Evolutionary conservation across 306 rosid genomes (phyloP).

Genomic region (Luffa acutangula): DNA sequence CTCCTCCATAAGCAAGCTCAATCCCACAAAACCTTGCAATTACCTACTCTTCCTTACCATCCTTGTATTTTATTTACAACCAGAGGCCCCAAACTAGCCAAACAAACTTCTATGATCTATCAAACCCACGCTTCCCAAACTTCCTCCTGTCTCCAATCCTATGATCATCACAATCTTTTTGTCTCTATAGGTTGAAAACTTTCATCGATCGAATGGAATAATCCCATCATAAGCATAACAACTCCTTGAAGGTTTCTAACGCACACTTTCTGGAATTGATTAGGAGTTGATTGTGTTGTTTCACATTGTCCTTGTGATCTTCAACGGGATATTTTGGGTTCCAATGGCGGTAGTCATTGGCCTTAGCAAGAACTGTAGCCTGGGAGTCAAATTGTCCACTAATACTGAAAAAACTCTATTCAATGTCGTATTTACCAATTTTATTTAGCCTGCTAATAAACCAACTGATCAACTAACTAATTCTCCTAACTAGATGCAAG

Average conservation of each 20-base stretch:
- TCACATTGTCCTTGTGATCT: too few relatives aligned
- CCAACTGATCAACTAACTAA: background rate
- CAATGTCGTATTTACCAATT: background rate
- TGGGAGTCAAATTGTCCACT: background rate
- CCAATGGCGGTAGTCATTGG: background rate
- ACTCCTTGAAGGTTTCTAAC: background rate
- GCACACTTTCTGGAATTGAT: background rate
- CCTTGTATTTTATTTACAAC: background rate
- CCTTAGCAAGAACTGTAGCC: background rate
- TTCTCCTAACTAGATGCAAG: background rate
- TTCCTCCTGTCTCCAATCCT: too few relatives aligned
- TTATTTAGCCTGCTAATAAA: background rate
- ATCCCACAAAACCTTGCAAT: background rate
- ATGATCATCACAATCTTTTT: too few relatives aligned
- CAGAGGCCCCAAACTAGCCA: background rate
- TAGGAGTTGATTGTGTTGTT: background rate
- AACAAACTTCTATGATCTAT: background rate
- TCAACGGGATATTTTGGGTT: too few relatives aligned
- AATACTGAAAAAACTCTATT: background rate
- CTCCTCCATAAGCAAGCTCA: background rate
- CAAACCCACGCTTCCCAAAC: background rate
- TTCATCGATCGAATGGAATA: too few relatives aligned
- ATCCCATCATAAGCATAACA: too few relatives aligned
- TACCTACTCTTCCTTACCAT: background rate
- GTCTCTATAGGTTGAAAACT: background rate